Percentiles rank a stretch among this genome's conserved stretches.
Evolutionary conservation across 352 stramenopile species (phyloP).

Genomic region (Pythium chondricola): DNA sequence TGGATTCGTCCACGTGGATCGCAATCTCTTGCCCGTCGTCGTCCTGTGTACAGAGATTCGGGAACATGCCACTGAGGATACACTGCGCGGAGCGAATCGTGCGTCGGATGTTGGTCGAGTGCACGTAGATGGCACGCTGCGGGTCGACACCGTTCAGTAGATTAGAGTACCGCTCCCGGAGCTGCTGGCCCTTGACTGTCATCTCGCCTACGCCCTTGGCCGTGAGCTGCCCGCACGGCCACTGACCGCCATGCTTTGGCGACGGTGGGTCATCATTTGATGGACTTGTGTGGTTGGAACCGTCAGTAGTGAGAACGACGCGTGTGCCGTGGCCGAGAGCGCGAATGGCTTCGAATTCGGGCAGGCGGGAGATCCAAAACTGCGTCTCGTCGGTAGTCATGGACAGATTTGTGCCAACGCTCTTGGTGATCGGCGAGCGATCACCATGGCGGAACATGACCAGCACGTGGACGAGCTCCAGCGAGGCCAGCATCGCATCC

Average conservation of each 20-base stretch:
- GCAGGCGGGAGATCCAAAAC: constrained; percentile 56
- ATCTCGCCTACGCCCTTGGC: constrained; percentile 60
- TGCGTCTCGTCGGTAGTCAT: constrained; percentile 42
- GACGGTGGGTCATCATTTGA: constrained; percentile 17
- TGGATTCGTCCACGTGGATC: constrained; percentile 45
- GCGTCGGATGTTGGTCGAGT: constrained; percentile 72
- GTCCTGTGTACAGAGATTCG: too few species aligned
- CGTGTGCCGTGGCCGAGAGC: constrained; percentile 40
- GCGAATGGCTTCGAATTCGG: constrained; percentile 33
- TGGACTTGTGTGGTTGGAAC: not conserved
- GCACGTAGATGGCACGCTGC: constrained; percentile 42
- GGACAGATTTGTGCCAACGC: constrained; percentile 31
- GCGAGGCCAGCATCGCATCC: constrained; percentile 2
- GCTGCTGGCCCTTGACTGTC: constrained; percentile 34
- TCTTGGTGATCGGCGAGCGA: constrained; percentile 64
- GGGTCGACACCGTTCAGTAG: constrained; percentile 34
- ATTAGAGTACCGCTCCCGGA: constrained; percentile 35
- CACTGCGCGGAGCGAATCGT: constrained; percentile 71
- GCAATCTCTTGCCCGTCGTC: constrained; percentile 32
- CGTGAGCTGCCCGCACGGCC: constrained; percentile 72
- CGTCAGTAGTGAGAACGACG: constrained; percentile 22
- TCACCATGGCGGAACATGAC: constrained; percentile 76
- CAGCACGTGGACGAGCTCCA: constrained; percentile 56
- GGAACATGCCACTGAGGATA: constrained; percentile 62
- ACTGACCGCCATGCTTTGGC: constrained; percentile 50